Conservation (phyloP, 768 basidiomycete genomes). For the Leccinum olivaceopallidum region DNA sequence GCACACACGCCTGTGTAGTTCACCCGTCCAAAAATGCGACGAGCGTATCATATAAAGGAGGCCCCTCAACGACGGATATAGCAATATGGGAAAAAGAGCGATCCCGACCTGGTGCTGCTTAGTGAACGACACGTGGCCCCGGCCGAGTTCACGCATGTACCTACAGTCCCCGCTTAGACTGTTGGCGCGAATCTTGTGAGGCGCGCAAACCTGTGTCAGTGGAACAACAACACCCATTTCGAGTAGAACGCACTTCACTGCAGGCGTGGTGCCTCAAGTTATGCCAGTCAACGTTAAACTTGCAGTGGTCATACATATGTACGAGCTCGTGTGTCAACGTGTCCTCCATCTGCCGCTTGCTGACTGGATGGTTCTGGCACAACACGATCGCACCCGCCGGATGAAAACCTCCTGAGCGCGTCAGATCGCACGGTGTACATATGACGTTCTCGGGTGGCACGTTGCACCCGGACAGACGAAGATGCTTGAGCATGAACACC, state of each 20-base stretch:
- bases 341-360: slow-evolving; percentile 87
- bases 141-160: slow-evolving; percentile 75
- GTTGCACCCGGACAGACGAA: slow-evolving; percentile 70
- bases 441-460: slow-evolving; percentile 73
- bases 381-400: slow-evolving; percentile 78
- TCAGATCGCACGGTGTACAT: slow-evolving; percentile 81
- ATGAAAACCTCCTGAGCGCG: slow-evolving; percentile 81
- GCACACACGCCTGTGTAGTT: slow-evolving; percentile 73
- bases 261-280: slow-evolving; percentile 95
- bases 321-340: slow-evolving; percentile 92
- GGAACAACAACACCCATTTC: background rate
- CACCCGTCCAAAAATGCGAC: slow-evolving; percentile 10
- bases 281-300: slow-evolving; percentile 90
- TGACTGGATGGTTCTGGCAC: slow-evolving; percentile 82
- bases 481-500: slow-evolving; percentile 89
- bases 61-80: slow-evolving; percentile 15
- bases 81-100: slow-evolving; percentile 5
- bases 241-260: slow-evolving; percentile 71
- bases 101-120: slow-evolving; percentile 89
- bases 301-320: slow-evolving; percentile 94
- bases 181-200: slow-evolving; percentile 85
- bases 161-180: slow-evolving; percentile 93
- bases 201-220: background rate
- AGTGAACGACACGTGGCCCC: slow-evolving; percentile 77
- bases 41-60: slow-evolving; percentile 3